A percentile compares a stretch with the other conserved stretches of the same genome.
phyloP scores from a whole-genome alignment of 768 basidiomycete genomes.

The Strobilomyces echinocephalus region DNA sequence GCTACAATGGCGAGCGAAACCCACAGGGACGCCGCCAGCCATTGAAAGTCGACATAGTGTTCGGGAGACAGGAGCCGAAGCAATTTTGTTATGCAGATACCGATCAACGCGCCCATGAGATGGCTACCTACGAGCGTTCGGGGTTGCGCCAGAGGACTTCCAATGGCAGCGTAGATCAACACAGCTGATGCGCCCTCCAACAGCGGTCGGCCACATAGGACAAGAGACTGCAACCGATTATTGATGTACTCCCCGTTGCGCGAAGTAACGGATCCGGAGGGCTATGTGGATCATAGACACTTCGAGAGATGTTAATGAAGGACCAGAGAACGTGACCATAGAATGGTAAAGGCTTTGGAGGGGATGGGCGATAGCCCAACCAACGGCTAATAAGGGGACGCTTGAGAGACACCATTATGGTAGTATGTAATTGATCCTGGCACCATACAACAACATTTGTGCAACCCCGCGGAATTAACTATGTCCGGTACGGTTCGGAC shows the following conservation, averaged over 20 bases:
- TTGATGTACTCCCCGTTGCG: slow-evolving; percentile 36
- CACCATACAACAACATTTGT: too few relatives aligned
- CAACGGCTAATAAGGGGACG: slow-evolving; percentile 6
- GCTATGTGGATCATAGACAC: slow-evolving; percentile 47
- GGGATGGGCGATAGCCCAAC: slow-evolving; percentile 11
- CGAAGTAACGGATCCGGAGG: slow-evolving; percentile 48
- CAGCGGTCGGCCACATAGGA: background rate
- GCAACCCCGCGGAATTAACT: too few relatives aligned
- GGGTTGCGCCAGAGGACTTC: slow-evolving; percentile 51
- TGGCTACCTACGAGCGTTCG: slow-evolving; percentile 46
- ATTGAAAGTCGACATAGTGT: slow-evolving; percentile 41
- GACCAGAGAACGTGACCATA: slow-evolving; percentile 36
- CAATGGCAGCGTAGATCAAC: slow-evolving; percentile 49
- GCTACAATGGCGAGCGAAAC: slow-evolving; percentile 39
- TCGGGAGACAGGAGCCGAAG: slow-evolving; percentile 43
- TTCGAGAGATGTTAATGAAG: slow-evolving; percentile 49
- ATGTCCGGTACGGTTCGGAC: too few relatives aligned
- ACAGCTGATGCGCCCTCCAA: slow-evolving; percentile 52
- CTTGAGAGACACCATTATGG: background rate
- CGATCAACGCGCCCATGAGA: slow-evolving; percentile 37
- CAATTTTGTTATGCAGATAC: slow-evolving; percentile 48
- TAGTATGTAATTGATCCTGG: too few relatives aligned
- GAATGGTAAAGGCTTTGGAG: slow-evolving; percentile 4
- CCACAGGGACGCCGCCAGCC: slow-evolving; percentile 37
- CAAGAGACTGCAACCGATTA: slow-evolving; percentile 3